phyloP scores from a whole-genome alignment of 164 flowering plant genomes.

The Chimonanthus salicifolius region DNA sequence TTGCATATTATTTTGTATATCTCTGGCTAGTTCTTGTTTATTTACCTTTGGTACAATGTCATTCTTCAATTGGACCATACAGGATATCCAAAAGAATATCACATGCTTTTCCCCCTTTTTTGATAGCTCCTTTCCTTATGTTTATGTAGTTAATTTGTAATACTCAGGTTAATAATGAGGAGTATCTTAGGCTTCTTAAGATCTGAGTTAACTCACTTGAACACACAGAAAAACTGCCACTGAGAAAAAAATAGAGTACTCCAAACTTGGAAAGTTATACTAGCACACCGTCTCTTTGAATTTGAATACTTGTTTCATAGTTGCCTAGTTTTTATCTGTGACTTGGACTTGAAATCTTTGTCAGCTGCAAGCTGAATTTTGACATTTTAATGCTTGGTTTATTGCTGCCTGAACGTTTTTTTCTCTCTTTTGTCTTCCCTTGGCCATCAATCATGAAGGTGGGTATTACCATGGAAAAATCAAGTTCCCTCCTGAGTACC shows the following conservation, averaged over 20 bases:
- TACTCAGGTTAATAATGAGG: background rate
- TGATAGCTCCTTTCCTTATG: background rate
- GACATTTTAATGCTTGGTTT: background rate
- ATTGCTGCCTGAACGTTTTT: background rate
- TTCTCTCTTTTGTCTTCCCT: background rate
- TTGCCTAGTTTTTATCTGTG: background rate
- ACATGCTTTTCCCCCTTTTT: background rate
- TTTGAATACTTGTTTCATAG: background rate
- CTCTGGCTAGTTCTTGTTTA: background rate
- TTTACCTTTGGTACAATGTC: background rate
- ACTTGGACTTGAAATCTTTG: background rate
- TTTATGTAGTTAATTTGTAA: too few species aligned
- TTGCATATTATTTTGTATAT: too few species aligned
- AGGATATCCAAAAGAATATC: background rate
- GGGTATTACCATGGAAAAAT: constrained; percentile 92
- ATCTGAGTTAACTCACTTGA: background rate
- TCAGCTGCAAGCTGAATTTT: background rate
- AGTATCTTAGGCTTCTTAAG: too few species aligned
- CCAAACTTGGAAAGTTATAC: background rate
- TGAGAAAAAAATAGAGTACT: constrained; percentile 1
- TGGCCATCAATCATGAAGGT: constrained; percentile 35
- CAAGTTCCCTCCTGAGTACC: constrained; percentile 93
- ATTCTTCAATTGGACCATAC: too few species aligned
- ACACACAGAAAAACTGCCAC: background rate
- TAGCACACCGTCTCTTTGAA: background rate